Percentiles rank a stretch among this genome's conserved stretches.
phyloP scores from a whole-genome alignment of 2,329 filamentous ascomycete species.

The Simplicillium sp. region DNA sequence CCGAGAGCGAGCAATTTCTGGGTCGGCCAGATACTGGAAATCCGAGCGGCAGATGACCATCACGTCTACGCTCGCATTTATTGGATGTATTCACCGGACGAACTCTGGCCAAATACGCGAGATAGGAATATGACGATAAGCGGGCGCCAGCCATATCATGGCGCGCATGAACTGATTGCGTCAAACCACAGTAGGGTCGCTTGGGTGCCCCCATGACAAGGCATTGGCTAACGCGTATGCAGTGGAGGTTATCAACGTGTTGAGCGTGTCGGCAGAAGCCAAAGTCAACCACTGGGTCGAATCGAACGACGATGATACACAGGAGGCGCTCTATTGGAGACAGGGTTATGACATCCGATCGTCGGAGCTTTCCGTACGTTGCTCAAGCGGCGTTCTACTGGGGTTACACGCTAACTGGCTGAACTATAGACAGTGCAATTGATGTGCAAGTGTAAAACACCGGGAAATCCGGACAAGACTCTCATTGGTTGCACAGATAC shows the following conservation, averaged over 20 bases:
- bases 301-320: too few species aligned
- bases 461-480: slow-evolving; percentile 52
- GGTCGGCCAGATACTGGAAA: too few species aligned
- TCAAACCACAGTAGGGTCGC: slow-evolving; percentile 56
- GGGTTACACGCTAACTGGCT: not conserved
- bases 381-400: not conserved
- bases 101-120: slow-evolving; percentile 47
- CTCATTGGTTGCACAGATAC: slow-evolving; percentile 48
- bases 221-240: slow-evolving; percentile 4
- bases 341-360: slow-evolving; percentile 52
- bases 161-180: slow-evolving; percentile 56
- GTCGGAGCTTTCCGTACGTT: slow-evolving; percentile 48
- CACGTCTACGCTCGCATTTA: slow-evolving; percentile 43
- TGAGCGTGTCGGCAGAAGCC: slow-evolving; percentile 57
- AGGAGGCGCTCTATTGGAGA: slow-evolving; percentile 44
- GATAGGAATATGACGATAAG: slow-evolving; percentile 39
- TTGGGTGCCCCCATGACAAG: not conserved
- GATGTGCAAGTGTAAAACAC: slow-evolving; percentile 49
- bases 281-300: slow-evolving; percentile 52
- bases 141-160: slow-evolving; percentile 57
- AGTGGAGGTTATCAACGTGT: slow-evolving; percentile 69
- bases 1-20: too few species aligned
- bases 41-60: too few species aligned
- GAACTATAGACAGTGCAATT: slow-evolving; percentile 37
- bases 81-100: slow-evolving; percentile 71